A percentile compares a stretch with the other conserved stretches of the same genome.
Conservation (phyloP, 768 basidiomycete genomes). For the Mycena pura region DNA sequence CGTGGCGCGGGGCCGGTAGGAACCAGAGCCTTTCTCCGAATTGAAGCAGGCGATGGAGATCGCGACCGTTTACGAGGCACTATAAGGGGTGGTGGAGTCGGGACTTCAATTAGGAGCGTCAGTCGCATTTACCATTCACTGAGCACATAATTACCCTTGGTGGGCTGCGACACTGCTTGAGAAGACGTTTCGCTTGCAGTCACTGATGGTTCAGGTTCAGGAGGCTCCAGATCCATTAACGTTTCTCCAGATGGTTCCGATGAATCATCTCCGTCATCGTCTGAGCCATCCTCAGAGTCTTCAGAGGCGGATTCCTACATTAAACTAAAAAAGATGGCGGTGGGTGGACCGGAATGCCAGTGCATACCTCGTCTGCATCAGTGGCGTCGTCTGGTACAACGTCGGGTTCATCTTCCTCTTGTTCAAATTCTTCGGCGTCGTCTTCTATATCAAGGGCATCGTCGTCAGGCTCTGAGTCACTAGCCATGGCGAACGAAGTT, state of each 20-base stretch:
- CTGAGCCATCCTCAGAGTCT: slow-evolving; percentile 61
- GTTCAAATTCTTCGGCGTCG: slow-evolving; percentile 63
- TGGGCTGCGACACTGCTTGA: slow-evolving; percentile 38
- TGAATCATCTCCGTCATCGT: slow-evolving; percentile 54
- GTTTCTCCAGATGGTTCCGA: slow-evolving; percentile 46
- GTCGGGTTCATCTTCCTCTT: slow-evolving; percentile 54
- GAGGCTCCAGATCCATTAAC: slow-evolving; percentile 32
- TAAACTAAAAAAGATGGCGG: neutral
- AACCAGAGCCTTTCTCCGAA: slow-evolving; percentile 54
- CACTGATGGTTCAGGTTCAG: slow-evolving; percentile 31
- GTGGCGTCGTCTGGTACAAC: slow-evolving; percentile 61
- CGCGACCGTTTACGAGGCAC: slow-evolving; percentile 44
- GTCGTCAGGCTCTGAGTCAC: slow-evolving; percentile 70
- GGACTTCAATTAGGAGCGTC: slow-evolving; percentile 20
- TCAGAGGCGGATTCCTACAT: slow-evolving; percentile 64
- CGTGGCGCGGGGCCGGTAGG: slow-evolving; percentile 50
- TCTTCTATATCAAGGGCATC: slow-evolving; percentile 64
- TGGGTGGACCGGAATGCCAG: neutral
- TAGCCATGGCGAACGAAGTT: slow-evolving; percentile 59
- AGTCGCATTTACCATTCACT: slow-evolving; percentile 19
- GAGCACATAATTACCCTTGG: slow-evolving; percentile 37
- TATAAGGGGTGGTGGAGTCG: slow-evolving; percentile 35
- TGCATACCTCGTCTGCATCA: slow-evolving; percentile 66
- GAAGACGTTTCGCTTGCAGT: slow-evolving; percentile 30
- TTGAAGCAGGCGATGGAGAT: slow-evolving; percentile 61